Percentiles rank a stretch among this genome's conserved stretches.
These are phyloP conservation scores for Juglanconis oblonga DNA, from an alignment of 2,329 filamentous ascomycete species.

Conservation along the genomic window DNA sequence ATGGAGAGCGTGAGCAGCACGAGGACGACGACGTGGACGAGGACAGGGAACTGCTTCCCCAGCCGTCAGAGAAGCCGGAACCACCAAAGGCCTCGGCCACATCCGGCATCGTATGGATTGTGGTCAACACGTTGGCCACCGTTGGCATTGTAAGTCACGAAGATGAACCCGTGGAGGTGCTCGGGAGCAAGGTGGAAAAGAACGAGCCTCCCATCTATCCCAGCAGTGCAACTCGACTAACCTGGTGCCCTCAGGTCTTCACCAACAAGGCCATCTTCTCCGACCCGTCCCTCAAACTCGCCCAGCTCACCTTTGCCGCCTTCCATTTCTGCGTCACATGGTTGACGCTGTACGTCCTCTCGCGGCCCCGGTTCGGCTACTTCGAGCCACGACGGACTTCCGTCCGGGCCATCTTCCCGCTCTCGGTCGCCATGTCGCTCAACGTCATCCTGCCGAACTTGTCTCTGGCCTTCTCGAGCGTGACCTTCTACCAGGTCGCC, in stretches of 20 bases:
- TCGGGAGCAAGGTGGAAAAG: neutral
- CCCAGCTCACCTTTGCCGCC: constrained; percentile 63
- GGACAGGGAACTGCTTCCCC: constrained; percentile 38
- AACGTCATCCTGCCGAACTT: constrained; percentile 69
- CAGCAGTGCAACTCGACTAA: neutral
- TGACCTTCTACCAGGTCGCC: constrained; percentile 69
- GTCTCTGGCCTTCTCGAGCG: constrained; percentile 63
- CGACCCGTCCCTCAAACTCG: constrained; percentile 57
- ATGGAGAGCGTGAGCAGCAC: constrained; percentile 38
- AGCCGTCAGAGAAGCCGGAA: constrained; percentile 30
- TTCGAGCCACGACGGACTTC: constrained; percentile 57
- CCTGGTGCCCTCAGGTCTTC: constrained; percentile 50
- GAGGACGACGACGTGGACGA: constrained; percentile 38
- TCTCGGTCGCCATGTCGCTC: constrained; percentile 65
- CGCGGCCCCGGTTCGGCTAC: constrained; percentile 54
- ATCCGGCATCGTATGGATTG: constrained; percentile 52
- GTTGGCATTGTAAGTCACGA: constrained; percentile 54
- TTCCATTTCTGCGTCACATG: constrained; percentile 69
- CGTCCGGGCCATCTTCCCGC: constrained; percentile 56
- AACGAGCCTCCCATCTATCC: neutral
- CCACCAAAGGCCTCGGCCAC: constrained; percentile 33
- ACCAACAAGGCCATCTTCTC: constrained; percentile 70
- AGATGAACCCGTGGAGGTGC: too few species aligned
- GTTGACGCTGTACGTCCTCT: constrained; percentile 59
- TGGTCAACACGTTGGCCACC: constrained; percentile 60